Evolutionary conservation across 345 rosid genomes (phyloP), one percentile per base, ranked within the genome.

Genomic region (Euphorbia peplus): DNA sequence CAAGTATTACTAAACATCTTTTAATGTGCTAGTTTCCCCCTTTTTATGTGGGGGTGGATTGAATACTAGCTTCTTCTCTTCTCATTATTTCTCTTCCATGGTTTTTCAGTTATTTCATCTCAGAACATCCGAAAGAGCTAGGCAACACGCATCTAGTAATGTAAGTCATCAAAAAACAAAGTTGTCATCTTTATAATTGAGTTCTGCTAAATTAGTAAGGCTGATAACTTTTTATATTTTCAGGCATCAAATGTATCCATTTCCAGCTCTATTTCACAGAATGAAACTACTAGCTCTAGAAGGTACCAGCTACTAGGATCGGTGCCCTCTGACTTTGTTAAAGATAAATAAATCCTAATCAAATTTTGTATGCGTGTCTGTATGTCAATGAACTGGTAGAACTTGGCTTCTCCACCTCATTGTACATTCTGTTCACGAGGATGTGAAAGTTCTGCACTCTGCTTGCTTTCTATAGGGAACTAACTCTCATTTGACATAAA

Each of bases 81-180:
- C 48, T 47, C 18, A 22, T 29, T 57, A 32, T 32, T 25, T 29
- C 19, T 50, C 21, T 50, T 50, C 15, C 26, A 66, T 77, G 67
- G 72, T 52, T 67, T 61, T 18, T 56, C n/a, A 84, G 87, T 75
- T 59, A 58, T 81, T 81, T 75, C 80, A 79, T 55, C 58, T 81
- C 53, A 81, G 83, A 60, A 81, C 87, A 63, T 70, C 69, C 2
- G 77, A 75, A 66, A 77, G 85, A 71, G 81, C 79, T 52, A 77
- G 22, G 76, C 82, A 77, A 30, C 79, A 69, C 50, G 74, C 73
- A 59, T 30, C 25, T 29, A 60, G 37, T 21, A 60, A 68, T 60
- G 83, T 81, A 75, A 54, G 83, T 59, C 18, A 57, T 60, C 11
- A 57, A n/a, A n/a, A 50, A 15, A 39, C 37, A 70, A 13, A 16